Conservation (phyloP, 169 alveolate species). For the Plasmodium vinckei region DNA sequence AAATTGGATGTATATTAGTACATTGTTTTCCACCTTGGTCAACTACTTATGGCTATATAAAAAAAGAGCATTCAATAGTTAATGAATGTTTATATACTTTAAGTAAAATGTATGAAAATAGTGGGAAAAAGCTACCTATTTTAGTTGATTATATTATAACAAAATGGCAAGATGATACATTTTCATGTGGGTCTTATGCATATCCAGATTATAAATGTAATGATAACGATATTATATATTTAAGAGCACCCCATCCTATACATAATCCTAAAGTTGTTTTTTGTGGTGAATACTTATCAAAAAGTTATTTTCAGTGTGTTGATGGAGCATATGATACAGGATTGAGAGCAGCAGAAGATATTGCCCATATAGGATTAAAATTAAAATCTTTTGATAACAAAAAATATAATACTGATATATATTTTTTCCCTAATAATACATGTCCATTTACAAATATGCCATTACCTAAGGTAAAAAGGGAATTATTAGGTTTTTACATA, state of each 20-base stretch:
- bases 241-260: slow-evolving; percentile 84
- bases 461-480: slow-evolving; percentile 74
- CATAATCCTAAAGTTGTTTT: slow-evolving; percentile 81
- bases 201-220: slow-evolving; percentile 81
- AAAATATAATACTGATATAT: slow-evolving; percentile 76
- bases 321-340: slow-evolving; percentile 88
- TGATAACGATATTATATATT: slow-evolving; percentile 84
- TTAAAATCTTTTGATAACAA: slow-evolving; percentile 13
- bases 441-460: slow-evolving; percentile 81
- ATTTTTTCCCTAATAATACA: slow-evolving; percentile 57
- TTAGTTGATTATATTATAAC: slow-evolving; percentile 83
- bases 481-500: slow-evolving; percentile 82
- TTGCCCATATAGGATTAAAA: slow-evolving; percentile 81
- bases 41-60: slow-evolving; percentile 72
- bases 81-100: slow-evolving; percentile 81
- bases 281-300: slow-evolving; percentile 85
- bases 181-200: slow-evolving; percentile 84
- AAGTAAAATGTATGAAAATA: slow-evolving; percentile 76
- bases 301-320: slow-evolving; percentile 84
- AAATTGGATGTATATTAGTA: slow-evolving; percentile 83
- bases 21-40: slow-evolving; percentile 87
- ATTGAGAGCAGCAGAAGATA: slow-evolving; percentile 87
- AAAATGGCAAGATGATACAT: slow-evolving; percentile 83
- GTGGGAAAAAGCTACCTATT: slow-evolving; percentile 75
- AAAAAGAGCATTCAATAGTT: slow-evolving; percentile 77